Percentiles rank a stretch among this genome's conserved stretches.
Evolutionary conservation across 768 basidiomycete genomes (phyloP).

Genomic region (Trametes coccinea): DNA sequence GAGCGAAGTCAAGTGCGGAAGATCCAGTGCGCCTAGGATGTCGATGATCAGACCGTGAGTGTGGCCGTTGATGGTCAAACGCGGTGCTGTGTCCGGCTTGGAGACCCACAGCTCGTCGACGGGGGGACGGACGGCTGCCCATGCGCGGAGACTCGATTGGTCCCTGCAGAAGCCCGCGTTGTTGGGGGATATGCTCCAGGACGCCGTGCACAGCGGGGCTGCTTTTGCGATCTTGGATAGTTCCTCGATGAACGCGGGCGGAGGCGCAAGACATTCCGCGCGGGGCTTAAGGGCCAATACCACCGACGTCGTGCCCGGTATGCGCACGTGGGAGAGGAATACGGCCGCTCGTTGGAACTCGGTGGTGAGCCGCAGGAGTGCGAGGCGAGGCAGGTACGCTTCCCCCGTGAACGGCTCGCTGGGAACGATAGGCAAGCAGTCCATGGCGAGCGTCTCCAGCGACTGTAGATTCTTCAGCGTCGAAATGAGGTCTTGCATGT

Average conservation of each 20-base stretch:
- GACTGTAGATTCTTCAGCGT: background rate
- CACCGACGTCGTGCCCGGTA: background rate
- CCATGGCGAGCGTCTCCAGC: background rate
- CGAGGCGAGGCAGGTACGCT: background rate
- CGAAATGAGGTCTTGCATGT: background rate
- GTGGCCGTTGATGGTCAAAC: background rate
- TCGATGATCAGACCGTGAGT: too few species aligned
- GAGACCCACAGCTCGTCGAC: background rate
- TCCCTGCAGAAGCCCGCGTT: background rate
- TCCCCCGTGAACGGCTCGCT: background rate
- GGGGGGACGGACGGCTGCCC: background rate
- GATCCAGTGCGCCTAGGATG: background rate
- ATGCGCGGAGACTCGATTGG: background rate
- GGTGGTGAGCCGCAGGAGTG: background rate
- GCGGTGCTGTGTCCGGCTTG: background rate
- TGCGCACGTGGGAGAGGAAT: background rate
- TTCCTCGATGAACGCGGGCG: too few species aligned
- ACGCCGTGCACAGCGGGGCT: too few species aligned
- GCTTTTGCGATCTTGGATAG: too few species aligned
- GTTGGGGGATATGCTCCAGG: too few species aligned
- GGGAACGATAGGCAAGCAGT: background rate
- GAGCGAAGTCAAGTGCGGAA: background rate
- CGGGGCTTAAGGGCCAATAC: background rate
- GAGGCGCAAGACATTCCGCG: too few species aligned
- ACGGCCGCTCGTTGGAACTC: background rate